Base-by-base conservation (phyloP, 2,329 filamentous ascomycete species). In the Fusarium sp. region DNA sequence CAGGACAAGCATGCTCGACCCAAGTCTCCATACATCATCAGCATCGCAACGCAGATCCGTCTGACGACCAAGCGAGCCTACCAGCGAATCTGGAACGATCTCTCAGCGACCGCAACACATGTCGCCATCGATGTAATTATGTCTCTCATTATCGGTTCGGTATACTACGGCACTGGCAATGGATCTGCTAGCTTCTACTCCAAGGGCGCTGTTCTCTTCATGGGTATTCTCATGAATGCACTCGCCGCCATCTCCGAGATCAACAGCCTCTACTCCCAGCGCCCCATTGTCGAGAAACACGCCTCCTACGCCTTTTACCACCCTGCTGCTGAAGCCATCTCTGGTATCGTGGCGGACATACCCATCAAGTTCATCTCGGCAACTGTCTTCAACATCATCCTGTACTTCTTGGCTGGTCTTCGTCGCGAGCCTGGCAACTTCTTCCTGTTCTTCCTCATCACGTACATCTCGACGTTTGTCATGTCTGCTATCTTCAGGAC, bases 401-500 rank as follows among this genome's bases (percentile, higher is more conserved):
- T 91, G 6, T 91, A 91, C 79, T 91, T 91, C 74, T 78, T 91
- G 75, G 79, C 86, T 2, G 85, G 84, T 2, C 81, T 90, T 5
- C 80, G 85, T 3, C 86, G 92, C 33, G 88, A 89, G 57, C 85
- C 93, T 0, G 89, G 87, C 2, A 84, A 89, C 2, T 96, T 95
- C 85, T 96, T 96, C 82, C 86, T 94, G 71, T 96, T 92, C 83
- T 87, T 93, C 70, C 83, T 96, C 23, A 87, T 95, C 73, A 91
- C 89, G 1, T 93, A 93, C 79, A 82, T 90, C 21, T 86, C 88
- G 2, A 94, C 90, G 0, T 86, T 96, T 73, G 87, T 90, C 72
- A 95, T 95, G 91, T 92, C 88, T 42, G 93, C 92, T 81, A 85
- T 94, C 44, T 96, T 96, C 84, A 87, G 93, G 32, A 93, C 90